phyloP scores from a whole-genome alignment of 176 grass and related monocot genomes.

The sorghum (Sorghum bicolor) region DNA sequence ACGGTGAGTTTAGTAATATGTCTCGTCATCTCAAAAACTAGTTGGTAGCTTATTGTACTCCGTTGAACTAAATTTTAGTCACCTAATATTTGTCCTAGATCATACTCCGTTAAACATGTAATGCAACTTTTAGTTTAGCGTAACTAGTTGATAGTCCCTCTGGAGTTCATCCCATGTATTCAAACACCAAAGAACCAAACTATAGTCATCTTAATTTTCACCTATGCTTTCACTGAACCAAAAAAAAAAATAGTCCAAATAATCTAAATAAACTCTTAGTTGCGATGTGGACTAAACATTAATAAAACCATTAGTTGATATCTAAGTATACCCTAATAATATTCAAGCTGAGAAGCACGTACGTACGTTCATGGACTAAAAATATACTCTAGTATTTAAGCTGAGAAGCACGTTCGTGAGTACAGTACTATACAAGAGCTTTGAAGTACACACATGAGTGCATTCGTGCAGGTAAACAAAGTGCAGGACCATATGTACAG shows the following conservation, averaged over 20 bases:
- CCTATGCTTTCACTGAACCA: too few relatives aligned
- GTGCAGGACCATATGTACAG: neutral
- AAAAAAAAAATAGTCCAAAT: too few relatives aligned
- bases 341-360: too few relatives aligned
- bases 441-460: neutral
- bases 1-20: neutral
- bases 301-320: neutral
- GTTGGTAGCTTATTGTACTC: neutral
- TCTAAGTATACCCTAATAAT: too few relatives aligned
- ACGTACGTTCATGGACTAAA: too few relatives aligned
- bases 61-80: too few relatives aligned
- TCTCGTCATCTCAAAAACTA: neutral
- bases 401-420: neutral
- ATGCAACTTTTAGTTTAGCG: neutral
- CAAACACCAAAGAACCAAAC: neutral
- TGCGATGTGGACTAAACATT: neutral
- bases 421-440: neutral
- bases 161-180: neutral
- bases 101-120: neutral
- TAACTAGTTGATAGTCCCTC: neutral
- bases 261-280: too few relatives aligned
- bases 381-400: too few relatives aligned
- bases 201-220: too few relatives aligned
- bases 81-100: too few relatives aligned
- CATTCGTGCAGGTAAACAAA: neutral